These are phyloP conservation scores for Jaltomata sinuosa DNA, from an alignment of 257 asterid genomes.

Conservation along the genomic window DNA sequence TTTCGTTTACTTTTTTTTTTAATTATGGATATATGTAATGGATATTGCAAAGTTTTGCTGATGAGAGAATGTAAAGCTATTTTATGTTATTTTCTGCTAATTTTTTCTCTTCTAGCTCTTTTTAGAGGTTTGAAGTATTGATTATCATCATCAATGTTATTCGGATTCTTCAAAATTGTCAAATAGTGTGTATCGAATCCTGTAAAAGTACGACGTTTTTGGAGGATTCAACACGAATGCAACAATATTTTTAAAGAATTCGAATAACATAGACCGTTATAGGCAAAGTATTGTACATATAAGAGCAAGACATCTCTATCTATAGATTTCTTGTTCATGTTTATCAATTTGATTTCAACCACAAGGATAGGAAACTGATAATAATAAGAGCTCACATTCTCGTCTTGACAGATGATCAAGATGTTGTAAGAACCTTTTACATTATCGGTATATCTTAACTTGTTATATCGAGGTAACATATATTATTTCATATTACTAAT, in stretches of 20 bases:
- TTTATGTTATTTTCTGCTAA: background rate
- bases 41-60: background rate
- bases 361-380: too few relatives aligned
- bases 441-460: background rate
- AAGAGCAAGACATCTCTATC: background rate
- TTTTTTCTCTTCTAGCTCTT: background rate
- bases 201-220: background rate
- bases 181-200: background rate
- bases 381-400: too few relatives aligned
- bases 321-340: background rate
- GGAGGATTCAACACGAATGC: background rate
- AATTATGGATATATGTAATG: background rate
- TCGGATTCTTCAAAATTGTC: background rate
- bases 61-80: background rate
- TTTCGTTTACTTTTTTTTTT: too few relatives aligned
- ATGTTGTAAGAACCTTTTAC: too few relatives aligned
- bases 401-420: too few relatives aligned
- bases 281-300: background rate
- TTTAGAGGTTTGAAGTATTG: background rate
- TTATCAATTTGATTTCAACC: background rate
- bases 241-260: background rate
- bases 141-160: background rate
- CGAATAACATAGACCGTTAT: background rate
- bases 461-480: background rate
- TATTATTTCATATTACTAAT: too few relatives aligned